Base-by-base conservation (phyloP, 2,329 filamentous ascomycete genomes). In the Ophiosphaerella korrae region DNA sequence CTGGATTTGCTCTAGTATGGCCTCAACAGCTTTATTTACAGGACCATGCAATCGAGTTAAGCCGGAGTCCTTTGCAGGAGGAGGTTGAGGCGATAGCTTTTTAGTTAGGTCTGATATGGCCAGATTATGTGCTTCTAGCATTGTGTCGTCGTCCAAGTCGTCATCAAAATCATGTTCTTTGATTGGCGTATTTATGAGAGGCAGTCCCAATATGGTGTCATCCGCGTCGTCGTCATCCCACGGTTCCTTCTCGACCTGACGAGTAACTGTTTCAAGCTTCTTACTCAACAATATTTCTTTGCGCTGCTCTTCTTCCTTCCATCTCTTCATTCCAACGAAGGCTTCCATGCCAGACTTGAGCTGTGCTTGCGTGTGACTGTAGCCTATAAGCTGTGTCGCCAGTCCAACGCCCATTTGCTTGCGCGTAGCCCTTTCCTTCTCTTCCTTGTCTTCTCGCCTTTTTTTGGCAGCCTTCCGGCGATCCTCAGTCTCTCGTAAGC, bases 321-420 rank as follows among this genome's bases (percentile, higher is more conserved):
- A 58, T 50, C 66, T 68, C 24, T 50, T 61, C 11, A 68, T 45
- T 0, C 70, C 68, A 31, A 73, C 18, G 38, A 73, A 73, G 0
- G 66, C 58, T 48, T 74, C 71, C 73, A 76, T 75, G 16, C 67
- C 70, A 24, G 48, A 66, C 55, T 75, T 75, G 53, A 74, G 44
- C 47, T 63, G 56, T 34, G 64, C 67, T 54, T 76, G 74, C 0
- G 68, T 73, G 29, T 68, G 70, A 41, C 62, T 73, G 41, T 67
- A 76, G n/a, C 74, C 73, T 42, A 68, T 62, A 24, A 74, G 39
- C 50, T 76, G 74, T 5, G 73, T 75, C 7, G 74, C 74, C 16
- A 73, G 41, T 3, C 74, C 68, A 2, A 74, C 53, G 1, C 73
- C 73, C 16, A 64, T 48, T 34, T 64, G 60, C 26, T 60, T 57